Percentiles rank a stretch among this genome's conserved stretches.
Conservation (phyloP, 73 alveolate species). For the Paraurostyla sp. region DNA sequence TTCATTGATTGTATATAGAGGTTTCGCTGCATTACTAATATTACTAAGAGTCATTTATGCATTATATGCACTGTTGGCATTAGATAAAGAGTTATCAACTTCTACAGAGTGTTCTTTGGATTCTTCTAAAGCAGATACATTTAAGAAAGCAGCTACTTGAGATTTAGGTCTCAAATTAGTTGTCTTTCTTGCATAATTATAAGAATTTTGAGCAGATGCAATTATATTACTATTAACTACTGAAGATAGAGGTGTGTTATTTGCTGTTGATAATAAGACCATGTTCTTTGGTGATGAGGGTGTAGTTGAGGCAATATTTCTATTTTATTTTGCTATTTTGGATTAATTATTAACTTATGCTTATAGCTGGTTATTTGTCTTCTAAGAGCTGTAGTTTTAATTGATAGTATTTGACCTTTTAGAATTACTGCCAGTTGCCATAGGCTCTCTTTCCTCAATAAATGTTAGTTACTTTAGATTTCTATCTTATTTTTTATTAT, state of each 20-base stretch:
- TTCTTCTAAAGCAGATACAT: neutral
- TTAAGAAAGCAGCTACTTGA: neutral
- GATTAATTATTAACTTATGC: neutral
- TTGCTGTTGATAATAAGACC: no score
- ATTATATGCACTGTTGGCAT: neutral
- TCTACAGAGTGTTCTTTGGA: neutral
- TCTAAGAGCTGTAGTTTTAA: neutral
- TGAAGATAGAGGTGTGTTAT: no score
- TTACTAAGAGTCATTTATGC: neutral
- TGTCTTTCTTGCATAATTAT: no score
- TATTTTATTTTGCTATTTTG: no score
- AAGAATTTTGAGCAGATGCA: no score
- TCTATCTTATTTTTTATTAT: neutral
- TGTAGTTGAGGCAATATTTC: no score
- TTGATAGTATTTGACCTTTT: neutral
- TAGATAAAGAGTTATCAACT: neutral
- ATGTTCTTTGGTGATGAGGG: no score
- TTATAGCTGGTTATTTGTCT: neutral
- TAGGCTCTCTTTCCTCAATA: neutral
- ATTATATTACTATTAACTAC: no score
- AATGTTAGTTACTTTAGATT: neutral
- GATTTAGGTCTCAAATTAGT: constrained; percentile 24
- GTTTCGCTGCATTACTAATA: neutral
- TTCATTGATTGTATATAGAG: constrained; percentile 25
- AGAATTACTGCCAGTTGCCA: neutral